Percentiles rank a stretch among this genome's conserved stretches.
These are phyloP conservation scores for Mycena albidolilacea DNA, from an alignment of 768 basidiomycete genomes.

Conservation along the genomic window DNA sequence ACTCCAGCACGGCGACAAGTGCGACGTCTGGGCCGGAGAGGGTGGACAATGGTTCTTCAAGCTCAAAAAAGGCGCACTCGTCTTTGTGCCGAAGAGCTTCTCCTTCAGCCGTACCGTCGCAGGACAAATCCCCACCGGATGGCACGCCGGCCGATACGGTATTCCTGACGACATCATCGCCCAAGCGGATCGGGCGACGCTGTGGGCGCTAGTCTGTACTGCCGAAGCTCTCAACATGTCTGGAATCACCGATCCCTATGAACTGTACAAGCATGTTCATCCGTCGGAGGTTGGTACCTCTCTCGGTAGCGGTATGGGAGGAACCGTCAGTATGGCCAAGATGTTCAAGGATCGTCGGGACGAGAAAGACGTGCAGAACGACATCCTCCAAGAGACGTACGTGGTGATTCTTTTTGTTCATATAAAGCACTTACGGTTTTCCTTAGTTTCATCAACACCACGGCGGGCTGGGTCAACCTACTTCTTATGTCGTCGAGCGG, in stretches of 20 bases:
- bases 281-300: slow-evolving; percentile 96
- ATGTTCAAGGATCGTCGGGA: slow-evolving; percentile 99
- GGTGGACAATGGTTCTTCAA: slow-evolving; percentile 98
- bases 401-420: slow-evolving; percentile 44
- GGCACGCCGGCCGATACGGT: slow-evolving; percentile 96
- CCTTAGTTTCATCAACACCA: slow-evolving; percentile 96
- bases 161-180: slow-evolving; percentile 97
- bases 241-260: slow-evolving; percentile 98
- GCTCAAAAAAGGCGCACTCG: slow-evolving; percentile 97
- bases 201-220: slow-evolving; percentile 96
- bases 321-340: slow-evolving; percentile 88
- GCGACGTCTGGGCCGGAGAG: slow-evolving; percentile 93
- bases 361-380: slow-evolving; percentile 98
- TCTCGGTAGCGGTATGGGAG: slow-evolving; percentile 98
- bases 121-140: slow-evolving; percentile 97
- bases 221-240: slow-evolving; percentile 97
- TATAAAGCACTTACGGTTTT: slow-evolving; percentile 28
- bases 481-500: slow-evolving; percentile 96
- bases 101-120: slow-evolving; percentile 95
- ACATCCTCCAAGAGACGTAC: slow-evolving; percentile 97
- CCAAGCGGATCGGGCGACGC: slow-evolving; percentile 92
- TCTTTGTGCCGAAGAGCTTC: slow-evolving; percentile 96
- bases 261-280: slow-evolving; percentile 96
- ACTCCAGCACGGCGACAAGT: slow-evolving; percentile 95
- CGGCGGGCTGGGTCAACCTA: slow-evolving; percentile 98